Conservation (phyloP, 495 filamentous ascomycete species). For the Daldinia decipiens region DNA sequence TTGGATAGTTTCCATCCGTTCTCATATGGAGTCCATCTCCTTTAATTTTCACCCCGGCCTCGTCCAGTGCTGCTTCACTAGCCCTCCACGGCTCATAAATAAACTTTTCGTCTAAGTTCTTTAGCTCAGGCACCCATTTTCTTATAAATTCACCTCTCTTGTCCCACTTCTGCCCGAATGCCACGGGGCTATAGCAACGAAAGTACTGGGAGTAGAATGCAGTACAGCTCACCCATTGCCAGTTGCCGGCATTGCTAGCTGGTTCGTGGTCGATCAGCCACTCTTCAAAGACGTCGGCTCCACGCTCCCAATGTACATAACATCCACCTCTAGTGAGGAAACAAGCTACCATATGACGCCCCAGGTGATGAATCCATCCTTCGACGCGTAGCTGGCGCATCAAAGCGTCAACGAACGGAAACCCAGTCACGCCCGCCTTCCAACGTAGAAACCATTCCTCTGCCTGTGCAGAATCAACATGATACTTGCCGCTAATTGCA, state of each 20-base stretch:
- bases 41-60: constrained; percentile 65
- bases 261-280: constrained; percentile 76
- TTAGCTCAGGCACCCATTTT: constrained; percentile 70
- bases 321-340: constrained; percentile 78
- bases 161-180: constrained; percentile 76
- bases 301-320: constrained; percentile 78
- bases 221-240: constrained; percentile 79
- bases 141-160: constrained; percentile 67
- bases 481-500: constrained; percentile 61
- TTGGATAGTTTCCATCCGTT: constrained; percentile 64
- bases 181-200: constrained; percentile 71
- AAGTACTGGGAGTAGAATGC: constrained; percentile 75
- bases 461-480: constrained; percentile 64
- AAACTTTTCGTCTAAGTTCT: constrained; percentile 67
- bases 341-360: constrained; percentile 75
- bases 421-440: constrained; percentile 72
- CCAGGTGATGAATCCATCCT: constrained; percentile 81
- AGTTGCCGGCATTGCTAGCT: constrained; percentile 75
- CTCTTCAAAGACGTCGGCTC: constrained; percentile 78
- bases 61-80: constrained; percentile 67
- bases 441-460: constrained; percentile 72
- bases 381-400: constrained; percentile 76
- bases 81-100: constrained; percentile 82
- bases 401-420: constrained; percentile 78
- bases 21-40: constrained; percentile 57